Conservation (phyloP, 371 early-diverging fungal genomes). For the Chytridiales sp. region DNA sequence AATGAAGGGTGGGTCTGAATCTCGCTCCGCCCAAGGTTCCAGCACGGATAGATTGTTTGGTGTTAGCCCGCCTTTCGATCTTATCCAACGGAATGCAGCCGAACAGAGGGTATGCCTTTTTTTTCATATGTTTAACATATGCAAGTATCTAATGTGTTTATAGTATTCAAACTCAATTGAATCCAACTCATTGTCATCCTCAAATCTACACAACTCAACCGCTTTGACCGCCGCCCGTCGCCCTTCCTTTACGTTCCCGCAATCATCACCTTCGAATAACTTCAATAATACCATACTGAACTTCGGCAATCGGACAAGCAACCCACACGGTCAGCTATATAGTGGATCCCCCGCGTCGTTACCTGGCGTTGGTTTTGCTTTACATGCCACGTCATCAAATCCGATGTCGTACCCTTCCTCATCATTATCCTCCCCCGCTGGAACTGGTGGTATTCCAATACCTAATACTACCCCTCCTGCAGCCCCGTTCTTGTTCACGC, state of each 20-base stretch:
- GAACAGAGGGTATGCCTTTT: no score
- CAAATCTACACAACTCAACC: background rate
- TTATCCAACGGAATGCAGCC: no score
- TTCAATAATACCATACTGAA: background rate
- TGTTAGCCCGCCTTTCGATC: slow-evolving; percentile 6
- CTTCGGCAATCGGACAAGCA: no score
- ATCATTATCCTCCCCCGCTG: no score
- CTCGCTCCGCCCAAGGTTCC: background rate
- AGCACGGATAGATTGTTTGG: background rate
- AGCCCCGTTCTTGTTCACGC: background rate
- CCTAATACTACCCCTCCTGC: background rate
- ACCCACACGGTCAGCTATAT: no score
- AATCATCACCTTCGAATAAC: background rate
- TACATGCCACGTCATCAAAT: background rate
- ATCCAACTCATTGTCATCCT: background rate
- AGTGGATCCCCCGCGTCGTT: no score
- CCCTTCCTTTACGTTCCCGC: slow-evolving; percentile 23
- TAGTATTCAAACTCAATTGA: no score
- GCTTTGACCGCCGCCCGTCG: slow-evolving; percentile 6
- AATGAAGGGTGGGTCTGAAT: background rate
- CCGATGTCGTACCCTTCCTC: background rate
- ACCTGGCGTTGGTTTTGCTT: no score
- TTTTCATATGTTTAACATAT: no score
- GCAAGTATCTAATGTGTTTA: no score
- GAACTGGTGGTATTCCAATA: background rate